Evolutionary conservation across 345 rosid genomes (phyloP).

Genomic region (Salix viminalis): DNA sequence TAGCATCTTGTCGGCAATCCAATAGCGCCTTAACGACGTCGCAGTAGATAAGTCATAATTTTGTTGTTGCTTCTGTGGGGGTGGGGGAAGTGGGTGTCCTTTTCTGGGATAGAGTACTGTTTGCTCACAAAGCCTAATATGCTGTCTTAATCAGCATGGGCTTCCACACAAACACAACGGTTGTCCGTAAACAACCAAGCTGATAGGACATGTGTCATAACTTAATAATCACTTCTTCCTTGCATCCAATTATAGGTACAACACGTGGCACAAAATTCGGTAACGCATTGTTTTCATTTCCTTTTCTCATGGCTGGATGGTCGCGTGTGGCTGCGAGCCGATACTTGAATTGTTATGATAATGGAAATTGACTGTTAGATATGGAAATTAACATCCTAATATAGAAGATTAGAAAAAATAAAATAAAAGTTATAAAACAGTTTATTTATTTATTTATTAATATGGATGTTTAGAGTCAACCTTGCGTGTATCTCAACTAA

Average conservation of each 20-base stretch:
- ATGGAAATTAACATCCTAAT: too few species aligned
- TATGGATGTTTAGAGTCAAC: fast-evolving
- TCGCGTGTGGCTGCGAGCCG: too few species aligned
- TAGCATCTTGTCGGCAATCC: constrained; percentile 6
- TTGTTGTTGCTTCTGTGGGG: background rate
- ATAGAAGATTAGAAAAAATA: too few species aligned
- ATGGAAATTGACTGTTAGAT: too few species aligned
- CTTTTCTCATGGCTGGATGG: too few species aligned
- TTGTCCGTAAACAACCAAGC: constrained; percentile 14
- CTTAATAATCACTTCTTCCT: constrained; percentile 13
- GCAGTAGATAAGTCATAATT: constrained; percentile 4
- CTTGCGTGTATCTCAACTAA: too few species aligned
- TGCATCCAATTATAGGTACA: constrained; percentile 2
- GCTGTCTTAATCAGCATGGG: constrained; percentile 16
- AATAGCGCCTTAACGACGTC: background rate
- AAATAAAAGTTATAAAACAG: too few species aligned
- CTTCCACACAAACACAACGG: constrained; percentile 1
- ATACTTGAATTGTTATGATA: too few species aligned
- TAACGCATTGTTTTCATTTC: constrained; percentile 14
- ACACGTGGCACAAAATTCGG: constrained; percentile 7
- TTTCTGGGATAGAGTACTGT: background rate
- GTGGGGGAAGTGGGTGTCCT: constrained; percentile 4
- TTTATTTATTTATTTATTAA: too few species aligned
- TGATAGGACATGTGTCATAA: constrained; percentile 3
- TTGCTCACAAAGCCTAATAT: background rate